Conservation (phyloP, 2,329 filamentous ascomycete species). For the Sporothrix schenckii region DNA sequence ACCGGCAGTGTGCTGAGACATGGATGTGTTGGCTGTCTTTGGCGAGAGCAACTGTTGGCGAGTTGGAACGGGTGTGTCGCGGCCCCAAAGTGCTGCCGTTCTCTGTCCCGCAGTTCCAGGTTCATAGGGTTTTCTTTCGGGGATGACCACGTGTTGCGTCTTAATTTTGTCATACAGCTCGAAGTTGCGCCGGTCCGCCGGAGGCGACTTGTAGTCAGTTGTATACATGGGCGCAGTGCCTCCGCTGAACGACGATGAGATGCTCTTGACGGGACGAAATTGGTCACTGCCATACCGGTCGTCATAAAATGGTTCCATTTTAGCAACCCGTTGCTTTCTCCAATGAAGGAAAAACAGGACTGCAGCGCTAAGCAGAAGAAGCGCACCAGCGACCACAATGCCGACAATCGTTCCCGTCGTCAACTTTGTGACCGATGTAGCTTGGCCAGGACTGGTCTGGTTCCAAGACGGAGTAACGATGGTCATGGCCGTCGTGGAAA, state of each 20-base stretch:
- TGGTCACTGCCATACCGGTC: conserved; percentile 29
- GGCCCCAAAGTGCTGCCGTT: conserved; percentile 20
- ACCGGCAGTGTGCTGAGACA: not conserved
- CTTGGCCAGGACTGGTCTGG: conserved; percentile 37
- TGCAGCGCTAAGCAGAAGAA: conserved; percentile 48
- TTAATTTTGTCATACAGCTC: conserved; percentile 43
- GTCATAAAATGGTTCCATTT: conserved; percentile 23
- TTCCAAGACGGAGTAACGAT: conserved; percentile 45
- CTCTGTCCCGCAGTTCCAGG: not conserved
- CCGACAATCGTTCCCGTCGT: conserved; percentile 57
- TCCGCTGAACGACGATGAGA: conserved; percentile 30
- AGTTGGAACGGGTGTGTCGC: conserved; percentile 14
- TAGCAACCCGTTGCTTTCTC: conserved; percentile 47
- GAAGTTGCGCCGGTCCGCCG: not conserved
- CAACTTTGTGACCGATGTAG: conserved; percentile 41
- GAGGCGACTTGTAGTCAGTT: conserved; percentile 42
- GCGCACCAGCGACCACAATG: conserved; percentile 53
- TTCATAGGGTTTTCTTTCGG: not conserved
- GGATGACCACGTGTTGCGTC: conserved; percentile 30
- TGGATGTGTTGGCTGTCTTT: conserved; percentile 11
- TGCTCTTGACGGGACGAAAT: conserved; percentile 22
- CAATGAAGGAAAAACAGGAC: conserved; percentile 55
- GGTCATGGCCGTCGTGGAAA: conserved; percentile 45
- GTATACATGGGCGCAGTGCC: conserved; percentile 39
- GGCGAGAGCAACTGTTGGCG: not conserved